Conservation (phyloP, 2,329 filamentous ascomycete species). For the Podosphaera leucotricha region DNA sequence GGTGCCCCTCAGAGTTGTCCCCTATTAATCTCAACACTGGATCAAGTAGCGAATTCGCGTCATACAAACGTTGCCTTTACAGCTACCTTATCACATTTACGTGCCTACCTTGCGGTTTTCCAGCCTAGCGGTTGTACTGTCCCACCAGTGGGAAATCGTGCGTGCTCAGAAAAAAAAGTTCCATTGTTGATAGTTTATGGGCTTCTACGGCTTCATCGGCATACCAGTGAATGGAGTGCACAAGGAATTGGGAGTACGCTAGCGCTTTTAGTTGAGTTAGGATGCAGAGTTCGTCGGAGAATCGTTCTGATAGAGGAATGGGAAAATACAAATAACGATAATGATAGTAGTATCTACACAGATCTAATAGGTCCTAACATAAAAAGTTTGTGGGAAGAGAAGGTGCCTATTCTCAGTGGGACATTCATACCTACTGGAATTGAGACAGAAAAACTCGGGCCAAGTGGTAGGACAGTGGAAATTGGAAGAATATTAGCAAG, state of each 20-base stretch:
- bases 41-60: conserved; percentile 42
- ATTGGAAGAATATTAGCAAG: conserved; percentile 32
- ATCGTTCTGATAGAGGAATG: conserved; percentile 23
- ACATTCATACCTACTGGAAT: conserved; percentile 21
- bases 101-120: conserved; percentile 43
- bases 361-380: conserved; percentile 15
- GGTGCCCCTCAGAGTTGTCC: conserved; percentile 11
- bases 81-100: conserved; percentile 52
- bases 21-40: conserved; percentile 40
- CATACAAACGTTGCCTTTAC: conserved; percentile 49
- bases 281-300: conserved; percentile 21
- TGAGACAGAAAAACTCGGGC: conserved; percentile 25
- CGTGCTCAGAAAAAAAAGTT: conserved; percentile 6
- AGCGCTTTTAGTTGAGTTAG: conserved; percentile 38
- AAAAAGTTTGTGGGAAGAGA: conserved; percentile 21
- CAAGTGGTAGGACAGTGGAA: conserved; percentile 33
- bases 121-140: conserved; percentile 2
- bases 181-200: conserved; percentile 39
- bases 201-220: conserved; percentile 38
- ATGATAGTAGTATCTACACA: conserved; percentile 17
- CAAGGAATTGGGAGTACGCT: conserved; percentile 43
- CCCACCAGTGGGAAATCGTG: conserved; percentile 2
- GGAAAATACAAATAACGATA: conserved; percentile 4
- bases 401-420: conserved; percentile 38
- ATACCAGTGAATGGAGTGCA: conserved; percentile 50